Percentiles rank a stretch among this genome's conserved stretches.
Evolutionary conservation across 768 basidiomycete species (phyloP).

Genomic region (Leccinum truebloodii): DNA sequence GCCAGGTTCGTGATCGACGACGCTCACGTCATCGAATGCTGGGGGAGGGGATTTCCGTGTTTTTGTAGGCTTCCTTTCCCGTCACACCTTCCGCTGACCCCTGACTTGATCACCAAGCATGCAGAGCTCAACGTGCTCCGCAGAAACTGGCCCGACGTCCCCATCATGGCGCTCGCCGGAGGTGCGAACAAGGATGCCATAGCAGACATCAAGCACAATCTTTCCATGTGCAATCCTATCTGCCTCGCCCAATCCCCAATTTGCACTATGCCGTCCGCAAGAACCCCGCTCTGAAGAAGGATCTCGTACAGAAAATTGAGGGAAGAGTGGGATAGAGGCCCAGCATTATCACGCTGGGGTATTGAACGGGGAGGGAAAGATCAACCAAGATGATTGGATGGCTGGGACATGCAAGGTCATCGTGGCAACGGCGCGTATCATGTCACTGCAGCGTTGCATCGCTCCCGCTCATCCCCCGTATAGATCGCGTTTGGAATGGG

Average conservation of each 20-base stretch:
- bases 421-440: slow-evolving; percentile 78
- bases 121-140: slow-evolving; percentile 67
- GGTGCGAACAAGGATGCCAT: slow-evolving; percentile 83
- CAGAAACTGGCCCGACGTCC: slow-evolving; percentile 71
- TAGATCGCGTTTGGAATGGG: slow-evolving; percentile 99
- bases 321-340: slow-evolving; percentile 58
- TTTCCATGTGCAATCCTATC: slow-evolving; percentile 60
- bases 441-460: neutral
- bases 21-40: slow-evolving; percentile 91
- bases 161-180: slow-evolving; percentile 96
- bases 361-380: slow-evolving; percentile 59
- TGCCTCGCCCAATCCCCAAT: slow-evolving; percentile 82
- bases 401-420: slow-evolving; percentile 72
- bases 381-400: slow-evolving; percentile 74
- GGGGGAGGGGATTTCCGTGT: slow-evolving; percentile 92
- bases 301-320: slow-evolving; percentile 66
- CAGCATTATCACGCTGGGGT: slow-evolving; percentile 88
- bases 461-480: slow-evolving; percentile 3
- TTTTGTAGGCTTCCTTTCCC: slow-evolving; percentile 49
- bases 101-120: slow-evolving; percentile 50
- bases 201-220: slow-evolving; percentile 75
- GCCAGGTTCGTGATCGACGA: slow-evolving; percentile 96
- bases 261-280: slow-evolving; percentile 68
- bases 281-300: slow-evolving; percentile 45
- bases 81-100: slow-evolving; percentile 2